Conservation (phyloP, 1,284 basidiomycete genomes). For the Ceraceosorus guamensis region DNA sequence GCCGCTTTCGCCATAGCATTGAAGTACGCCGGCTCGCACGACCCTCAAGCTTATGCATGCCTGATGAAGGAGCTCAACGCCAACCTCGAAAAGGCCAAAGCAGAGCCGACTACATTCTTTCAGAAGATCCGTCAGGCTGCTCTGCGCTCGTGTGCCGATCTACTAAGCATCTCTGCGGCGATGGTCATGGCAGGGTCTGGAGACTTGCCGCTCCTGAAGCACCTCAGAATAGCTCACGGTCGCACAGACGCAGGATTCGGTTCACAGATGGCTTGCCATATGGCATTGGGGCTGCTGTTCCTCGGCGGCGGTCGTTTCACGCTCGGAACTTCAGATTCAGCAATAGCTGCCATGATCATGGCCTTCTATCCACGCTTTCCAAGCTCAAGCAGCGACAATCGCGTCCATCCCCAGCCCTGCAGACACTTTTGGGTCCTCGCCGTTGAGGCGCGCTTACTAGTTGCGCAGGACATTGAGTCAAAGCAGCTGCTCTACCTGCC, state of each 20-base stretch:
- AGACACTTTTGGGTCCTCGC: constrained; percentile 94
- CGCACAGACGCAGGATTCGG: constrained; percentile 71
- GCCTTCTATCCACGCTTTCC: constrained; percentile 82
- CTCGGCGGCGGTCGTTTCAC: constrained; percentile 88
- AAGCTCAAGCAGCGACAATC: constrained; percentile 74
- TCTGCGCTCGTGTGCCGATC: constrained; percentile 77
- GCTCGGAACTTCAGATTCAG: constrained; percentile 80
- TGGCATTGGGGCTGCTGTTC: constrained; percentile 86
- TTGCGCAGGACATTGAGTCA: constrained; percentile 56
- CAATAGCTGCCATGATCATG: constrained; percentile 78
- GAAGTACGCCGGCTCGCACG: constrained; percentile 70
- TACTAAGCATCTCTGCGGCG: constrained; percentile 74
- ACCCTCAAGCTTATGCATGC: constrained; percentile 65
- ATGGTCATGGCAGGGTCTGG: constrained; percentile 96
- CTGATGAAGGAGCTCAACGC: constrained; percentile 73
- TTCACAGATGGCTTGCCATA: constrained; percentile 80
- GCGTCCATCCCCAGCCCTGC: constrained; percentile 82
- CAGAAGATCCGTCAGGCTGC: constrained; percentile 57
- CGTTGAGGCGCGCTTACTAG: constrained; percentile 82
- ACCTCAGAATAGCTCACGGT: constrained; percentile 86
- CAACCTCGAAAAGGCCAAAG: constrained; percentile 54
- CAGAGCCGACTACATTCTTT: constrained; percentile 9
- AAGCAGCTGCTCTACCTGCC: no score
- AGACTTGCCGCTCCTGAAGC: constrained; percentile 77
- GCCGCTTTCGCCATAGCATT: constrained; percentile 84